phyloP scores from a whole-genome alignment of 306 rosid genomes.

The Dalbergia cochinchinensis region DNA sequence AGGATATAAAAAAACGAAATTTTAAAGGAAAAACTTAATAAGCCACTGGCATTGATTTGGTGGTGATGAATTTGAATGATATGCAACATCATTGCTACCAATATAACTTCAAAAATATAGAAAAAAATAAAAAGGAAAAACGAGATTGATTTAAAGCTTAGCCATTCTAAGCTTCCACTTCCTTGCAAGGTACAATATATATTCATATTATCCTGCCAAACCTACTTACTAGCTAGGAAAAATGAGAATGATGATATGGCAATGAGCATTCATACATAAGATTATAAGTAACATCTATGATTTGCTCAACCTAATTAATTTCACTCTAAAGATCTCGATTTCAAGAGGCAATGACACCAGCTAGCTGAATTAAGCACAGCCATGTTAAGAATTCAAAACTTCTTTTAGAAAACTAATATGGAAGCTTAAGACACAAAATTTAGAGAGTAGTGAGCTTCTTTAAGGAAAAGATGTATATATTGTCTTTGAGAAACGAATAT shows the following conservation, averaged over 20 bases:
- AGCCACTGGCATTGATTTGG: too few species aligned
- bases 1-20: neutral
- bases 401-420: neutral
- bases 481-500: neutral
- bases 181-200: neutral
- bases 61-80: too few species aligned
- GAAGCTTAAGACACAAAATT: neutral
- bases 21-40: neutral
- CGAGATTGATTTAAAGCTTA: neutral
- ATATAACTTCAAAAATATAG: too few species aligned
- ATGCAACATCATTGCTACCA: too few species aligned
- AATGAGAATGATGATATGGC: neutral
- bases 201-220: neutral
- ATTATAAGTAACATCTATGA: neutral
- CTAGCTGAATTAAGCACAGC: neutral
- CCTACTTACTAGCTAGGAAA: neutral
- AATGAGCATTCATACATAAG: neutral
- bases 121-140: too few species aligned
- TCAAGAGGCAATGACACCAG: neutral
- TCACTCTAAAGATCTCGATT: neutral
- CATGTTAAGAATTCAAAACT: neutral
- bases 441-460: neutral
- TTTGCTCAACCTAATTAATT: neutral
- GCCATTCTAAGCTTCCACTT: neutral
- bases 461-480: neutral